Base-by-base conservation (phyloP, 2,329 filamentous ascomycete species). In the Alternaria metachromatica region DNA sequence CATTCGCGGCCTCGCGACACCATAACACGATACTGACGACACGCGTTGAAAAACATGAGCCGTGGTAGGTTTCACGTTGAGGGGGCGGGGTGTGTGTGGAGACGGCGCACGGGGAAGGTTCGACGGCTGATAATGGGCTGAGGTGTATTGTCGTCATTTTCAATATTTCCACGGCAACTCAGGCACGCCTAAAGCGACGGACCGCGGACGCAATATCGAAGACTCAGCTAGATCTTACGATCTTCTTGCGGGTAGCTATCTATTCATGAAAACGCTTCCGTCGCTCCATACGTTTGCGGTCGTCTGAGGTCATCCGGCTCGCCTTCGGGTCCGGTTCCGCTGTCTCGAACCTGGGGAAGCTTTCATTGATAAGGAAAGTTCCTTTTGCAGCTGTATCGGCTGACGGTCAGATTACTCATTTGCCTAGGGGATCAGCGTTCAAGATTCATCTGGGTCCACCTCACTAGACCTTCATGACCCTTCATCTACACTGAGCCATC, bases 51-150 rank as follows among this genome's bases (percentile, higher is more conserved):
- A 28, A 51, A 37, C 37, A 21, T 50, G 33, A 62, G 54, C 60
- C 58, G 59, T 62, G 21, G 20, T 45, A 50, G 48, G 64, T 67
- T 67, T 67, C 62, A 58, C 26, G 45, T 59, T 48, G 58, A 61
- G 51, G 58, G 55, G 51, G 46, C 56, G 54, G 44, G 30, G 54
- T 43, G 26, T 26, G 49, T 48, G 49, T 57, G 28, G 43, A 25
- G 41, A 43, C 33, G 33, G 12, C 25, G 44, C 18, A 54, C 30
- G 44, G 23, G 44, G 50, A 60, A 63, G 60, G 60, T 63, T 60
- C 23, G 50, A 50, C 49, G 56, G 20, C 25, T 51, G 45, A 23
- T 58, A 25, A 44, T 46, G 54, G 43, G 54, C 54, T 26, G 43
- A 41, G 25, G 55, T 37, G 26, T 37, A 23, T 56, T 58, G 54